phyloP scores from a whole-genome alignment of 2,329 filamentous ascomycete genomes.

The Incumbomyces delicatus region DNA sequence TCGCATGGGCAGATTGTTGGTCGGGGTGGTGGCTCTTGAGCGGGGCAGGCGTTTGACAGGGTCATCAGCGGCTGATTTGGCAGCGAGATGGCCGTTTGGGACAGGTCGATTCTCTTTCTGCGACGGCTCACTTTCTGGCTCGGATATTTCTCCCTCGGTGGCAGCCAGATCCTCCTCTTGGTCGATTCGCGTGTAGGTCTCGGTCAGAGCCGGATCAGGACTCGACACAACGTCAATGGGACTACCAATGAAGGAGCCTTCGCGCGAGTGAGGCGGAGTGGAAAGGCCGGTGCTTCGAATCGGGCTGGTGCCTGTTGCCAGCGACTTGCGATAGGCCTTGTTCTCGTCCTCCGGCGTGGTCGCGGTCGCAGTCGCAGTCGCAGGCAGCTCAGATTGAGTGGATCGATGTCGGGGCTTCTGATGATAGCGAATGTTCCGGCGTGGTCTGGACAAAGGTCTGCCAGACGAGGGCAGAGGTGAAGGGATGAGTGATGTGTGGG shows the following conservation, averaged over 20 bases:
- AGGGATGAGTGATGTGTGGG: constrained; percentile 17
- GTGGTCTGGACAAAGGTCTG: not conserved
- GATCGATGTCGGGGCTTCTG: constrained; percentile 16
- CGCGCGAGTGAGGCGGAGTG: constrained; percentile 17
- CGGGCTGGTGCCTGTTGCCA: constrained; percentile 25
- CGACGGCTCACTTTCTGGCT: constrained; percentile 24
- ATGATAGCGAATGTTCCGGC: constrained; percentile 22
- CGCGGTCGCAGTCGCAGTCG: too few species aligned
- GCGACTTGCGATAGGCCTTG: not conserved
- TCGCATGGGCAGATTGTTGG: constrained; percentile 10
- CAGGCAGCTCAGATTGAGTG: constrained; percentile 11
- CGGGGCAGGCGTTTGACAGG: not conserved
- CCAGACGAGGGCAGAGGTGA: not conserved
- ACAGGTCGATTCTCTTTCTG: not conserved
- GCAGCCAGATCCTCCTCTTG: constrained; percentile 29
- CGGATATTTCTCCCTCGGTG: constrained; percentile 22
- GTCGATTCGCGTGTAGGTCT: constrained; percentile 31
- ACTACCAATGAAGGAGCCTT: constrained; percentile 19
- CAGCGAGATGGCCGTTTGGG: not conserved
- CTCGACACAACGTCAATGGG: constrained; percentile 27
- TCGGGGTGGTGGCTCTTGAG: constrained; percentile 11
- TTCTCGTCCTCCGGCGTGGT: constrained; percentile 1
- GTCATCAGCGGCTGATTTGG: not conserved
- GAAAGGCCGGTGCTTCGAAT: constrained; percentile 11
- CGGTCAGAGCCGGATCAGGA: constrained; percentile 28